Percentiles rank a stretch among this genome's conserved stretches.
These are phyloP conservation scores for Berkeleyomyces basicola DNA, from an alignment of 2,329 filamentous ascomycete genomes.

Conservation along the genomic window DNA sequence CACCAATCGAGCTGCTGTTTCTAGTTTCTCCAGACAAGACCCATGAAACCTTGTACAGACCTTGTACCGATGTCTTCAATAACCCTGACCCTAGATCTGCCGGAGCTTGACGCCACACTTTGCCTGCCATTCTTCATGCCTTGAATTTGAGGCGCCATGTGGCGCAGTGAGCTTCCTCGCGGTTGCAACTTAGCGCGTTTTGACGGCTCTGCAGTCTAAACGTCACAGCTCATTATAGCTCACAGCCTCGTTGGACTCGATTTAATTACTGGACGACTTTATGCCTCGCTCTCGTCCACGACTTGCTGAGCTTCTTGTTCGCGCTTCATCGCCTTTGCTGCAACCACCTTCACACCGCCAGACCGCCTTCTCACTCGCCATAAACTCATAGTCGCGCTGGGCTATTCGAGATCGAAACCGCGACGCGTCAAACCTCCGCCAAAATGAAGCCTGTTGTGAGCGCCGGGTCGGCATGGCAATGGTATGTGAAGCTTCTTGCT, in stretches of 20 bases:
- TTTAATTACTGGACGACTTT: not conserved
- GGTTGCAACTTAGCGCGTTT: not conserved
- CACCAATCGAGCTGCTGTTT: not conserved
- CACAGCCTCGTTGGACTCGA: not conserved
- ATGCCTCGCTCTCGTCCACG: not conserved
- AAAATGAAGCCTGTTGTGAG: slow-evolving; percentile 91
- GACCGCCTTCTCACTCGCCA: not conserved
- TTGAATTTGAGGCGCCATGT: not conserved
- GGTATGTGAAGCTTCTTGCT: slow-evolving; percentile 41
- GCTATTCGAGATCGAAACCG: not conserved
- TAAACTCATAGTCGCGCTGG: not conserved
- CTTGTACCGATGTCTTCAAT: not conserved
- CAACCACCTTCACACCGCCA: too few species aligned
- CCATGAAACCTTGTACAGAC: not conserved
- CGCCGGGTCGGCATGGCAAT: slow-evolving; percentile 86
- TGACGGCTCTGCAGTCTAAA: not conserved
- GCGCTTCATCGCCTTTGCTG: slow-evolving; percentile 16
- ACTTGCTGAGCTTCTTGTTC: slow-evolving; percentile 14
- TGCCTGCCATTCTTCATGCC: not conserved
- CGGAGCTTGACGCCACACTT: not conserved
- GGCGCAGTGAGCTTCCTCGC: not conserved
- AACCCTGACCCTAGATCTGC: not conserved
- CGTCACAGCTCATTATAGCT: not conserved
- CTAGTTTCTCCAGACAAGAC: not conserved
- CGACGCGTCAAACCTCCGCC: slow-evolving; percentile 16